A percentile compares a stretch with the other conserved stretches of the same genome.
These are phyloP conservation scores for Tilletiopsis washingtonensis DNA, from an alignment of 1,284 basidiomycete species.

Conservation along the genomic window DNA sequence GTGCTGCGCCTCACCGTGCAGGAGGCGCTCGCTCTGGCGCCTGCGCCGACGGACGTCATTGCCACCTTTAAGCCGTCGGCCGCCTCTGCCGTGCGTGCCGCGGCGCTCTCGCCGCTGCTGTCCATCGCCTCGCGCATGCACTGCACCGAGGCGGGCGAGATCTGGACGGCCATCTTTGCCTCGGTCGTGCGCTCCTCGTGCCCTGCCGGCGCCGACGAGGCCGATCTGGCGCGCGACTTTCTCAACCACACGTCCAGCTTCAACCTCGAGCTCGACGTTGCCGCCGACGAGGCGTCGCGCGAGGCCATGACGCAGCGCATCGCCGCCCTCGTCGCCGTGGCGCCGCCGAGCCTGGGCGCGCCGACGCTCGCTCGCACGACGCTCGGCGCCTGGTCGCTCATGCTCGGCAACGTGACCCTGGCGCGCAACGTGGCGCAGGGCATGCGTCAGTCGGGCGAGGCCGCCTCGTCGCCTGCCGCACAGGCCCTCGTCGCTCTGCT, in stretches of 20 bases:
- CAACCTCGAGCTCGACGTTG: constrained; percentile 19
- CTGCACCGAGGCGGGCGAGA: constrained; percentile 15
- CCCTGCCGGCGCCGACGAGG: constrained; percentile 8
- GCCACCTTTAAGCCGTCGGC: neutral
- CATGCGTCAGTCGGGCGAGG: constrained; percentile 3
- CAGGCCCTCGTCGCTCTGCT: constrained; percentile 10
- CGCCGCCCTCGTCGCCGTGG: constrained; percentile 16
- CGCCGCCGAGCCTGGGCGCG: constrained; percentile 14
- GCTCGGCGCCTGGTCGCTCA: constrained; percentile 29
- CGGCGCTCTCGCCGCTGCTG: constrained; percentile 19
- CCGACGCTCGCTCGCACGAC: constrained; percentile 24
- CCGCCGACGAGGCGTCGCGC: constrained; percentile 12
- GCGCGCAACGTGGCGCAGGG: constrained; percentile 16
- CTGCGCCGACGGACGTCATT: constrained; percentile 9
- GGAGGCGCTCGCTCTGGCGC: constrained; percentile 17
- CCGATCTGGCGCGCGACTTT: constrained; percentile 4
- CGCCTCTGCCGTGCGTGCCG: constrained; percentile 5
- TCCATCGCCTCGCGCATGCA: constrained; percentile 33
- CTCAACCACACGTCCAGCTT: constrained; percentile 2
- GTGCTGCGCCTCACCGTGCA: constrained; percentile 26
- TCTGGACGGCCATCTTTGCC: constrained; percentile 29
- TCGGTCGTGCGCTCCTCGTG: constrained; percentile 26
- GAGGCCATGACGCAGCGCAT: constrained; percentile 20
- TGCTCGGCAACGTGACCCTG: constrained; percentile 23
- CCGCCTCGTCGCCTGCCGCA: neutral